These are phyloP conservation scores for Fusarium tanahbumbuense DNA, from an alignment of 2,329 filamentous ascomycete genomes.

Conservation along the genomic window DNA sequence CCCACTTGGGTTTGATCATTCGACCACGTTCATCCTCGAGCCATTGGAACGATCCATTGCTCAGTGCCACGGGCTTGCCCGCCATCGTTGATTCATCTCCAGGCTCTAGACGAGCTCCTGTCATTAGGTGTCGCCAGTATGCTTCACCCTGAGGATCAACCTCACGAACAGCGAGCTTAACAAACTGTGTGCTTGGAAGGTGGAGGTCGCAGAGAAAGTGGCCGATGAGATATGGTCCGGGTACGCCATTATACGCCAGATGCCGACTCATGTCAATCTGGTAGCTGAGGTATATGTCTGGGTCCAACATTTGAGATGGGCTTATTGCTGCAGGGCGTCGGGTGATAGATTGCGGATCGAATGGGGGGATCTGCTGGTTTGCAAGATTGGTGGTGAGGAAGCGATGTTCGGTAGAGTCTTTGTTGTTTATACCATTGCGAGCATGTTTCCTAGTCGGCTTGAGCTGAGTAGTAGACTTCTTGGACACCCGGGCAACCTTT, in stretches of 20 bases:
- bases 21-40: conserved; percentile 17
- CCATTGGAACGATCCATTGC: conserved; percentile 21
- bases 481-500: conserved; percentile 7
- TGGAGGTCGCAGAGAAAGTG: conserved; percentile 38
- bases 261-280: conserved; percentile 37
- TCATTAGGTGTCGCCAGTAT: conserved; percentile 29
- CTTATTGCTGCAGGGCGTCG: conserved; percentile 19
- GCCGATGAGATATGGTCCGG: conserved; percentile 42
- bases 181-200: conserved; percentile 7
- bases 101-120: conserved; percentile 1
- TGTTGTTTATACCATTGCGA: background rate
- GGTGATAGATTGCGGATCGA: background rate
- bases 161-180: conserved; percentile 27
- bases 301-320: conserved; percentile 2
- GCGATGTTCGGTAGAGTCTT: background rate
- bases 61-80: conserved; percentile 18
- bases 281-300: conserved; percentile 14
- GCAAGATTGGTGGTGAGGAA: background rate
- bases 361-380: conserved; percentile 1
- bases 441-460: background rate
- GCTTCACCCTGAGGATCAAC: background rate
- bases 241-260: conserved; percentile 17
- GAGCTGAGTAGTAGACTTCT: background rate
- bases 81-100: conserved; percentile 1
- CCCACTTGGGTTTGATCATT: conserved; percentile 21